Conservation (phyloP, 306 rosid genomes). For the Trifolium repens region DNA sequence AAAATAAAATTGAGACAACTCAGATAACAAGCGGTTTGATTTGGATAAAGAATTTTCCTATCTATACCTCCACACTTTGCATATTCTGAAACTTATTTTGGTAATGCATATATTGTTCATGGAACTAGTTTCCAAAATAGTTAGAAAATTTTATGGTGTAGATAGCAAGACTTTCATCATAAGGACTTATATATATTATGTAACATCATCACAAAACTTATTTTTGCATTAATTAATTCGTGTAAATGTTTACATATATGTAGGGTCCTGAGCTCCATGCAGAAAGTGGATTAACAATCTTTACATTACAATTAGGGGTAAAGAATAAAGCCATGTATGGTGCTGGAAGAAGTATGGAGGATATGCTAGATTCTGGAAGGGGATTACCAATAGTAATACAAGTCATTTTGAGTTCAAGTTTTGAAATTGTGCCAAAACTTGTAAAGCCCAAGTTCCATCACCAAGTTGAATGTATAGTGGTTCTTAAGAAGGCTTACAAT, state of each 20-base stretch:
- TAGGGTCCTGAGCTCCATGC: slow-evolving; percentile 72
- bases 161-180: not conserved
- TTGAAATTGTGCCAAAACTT: slow-evolving; percentile 58
- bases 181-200: not conserved
- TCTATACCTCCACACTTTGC: not conserved
- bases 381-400: slow-evolving; percentile 61
- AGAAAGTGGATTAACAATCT: slow-evolving; percentile 64
- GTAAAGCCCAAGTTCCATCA: slow-evolving; percentile 64
- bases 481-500: slow-evolving; percentile 56
- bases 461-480: slow-evolving; percentile 56
- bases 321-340: slow-evolving; percentile 81
- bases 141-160: not conserved
- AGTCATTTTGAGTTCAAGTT: slow-evolving; percentile 53
- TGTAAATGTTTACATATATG: not conserved
- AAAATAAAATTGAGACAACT: not conserved
- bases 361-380: slow-evolving; percentile 66
- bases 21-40: too few relatives aligned
- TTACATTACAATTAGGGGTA: slow-evolving; percentile 51
- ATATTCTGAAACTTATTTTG: too few relatives aligned
- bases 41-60: not conserved
- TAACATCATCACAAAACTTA: too few relatives aligned
- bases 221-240: too few relatives aligned
- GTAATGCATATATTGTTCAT: too few relatives aligned
- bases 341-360: slow-evolving; percentile 91
- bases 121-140: too few relatives aligned